These are phyloP conservation scores for Cylindrodendrum hubeiense DNA, from an alignment of 2,329 filamentous ascomycete genomes.

Conservation along the genomic window DNA sequence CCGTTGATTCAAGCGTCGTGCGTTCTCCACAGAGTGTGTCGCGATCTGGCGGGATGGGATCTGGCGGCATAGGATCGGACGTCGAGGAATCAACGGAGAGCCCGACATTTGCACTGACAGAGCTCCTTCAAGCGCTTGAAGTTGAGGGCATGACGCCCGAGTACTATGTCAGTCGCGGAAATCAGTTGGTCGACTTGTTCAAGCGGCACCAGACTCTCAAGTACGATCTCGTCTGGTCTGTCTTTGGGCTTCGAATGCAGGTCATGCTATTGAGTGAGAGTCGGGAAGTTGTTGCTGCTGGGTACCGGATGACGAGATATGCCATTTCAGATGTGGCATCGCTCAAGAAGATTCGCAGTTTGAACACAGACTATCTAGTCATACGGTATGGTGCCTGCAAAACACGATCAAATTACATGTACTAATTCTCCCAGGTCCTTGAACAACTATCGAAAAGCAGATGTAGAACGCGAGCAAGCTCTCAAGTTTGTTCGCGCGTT, in stretches of 20 bases:
- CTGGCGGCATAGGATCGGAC: constrained; percentile 72
- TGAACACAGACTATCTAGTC: constrained; percentile 94
- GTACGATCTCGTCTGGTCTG: constrained; percentile 95
- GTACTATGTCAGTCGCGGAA: constrained; percentile 94
- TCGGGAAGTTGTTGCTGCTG: constrained; percentile 93
- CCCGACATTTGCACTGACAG: constrained; percentile 89
- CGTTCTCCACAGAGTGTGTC: constrained; percentile 70
- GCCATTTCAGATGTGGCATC: constrained; percentile 93
- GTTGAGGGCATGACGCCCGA: constrained; percentile 88
- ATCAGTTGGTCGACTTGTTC: constrained; percentile 95
- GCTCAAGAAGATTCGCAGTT: constrained; percentile 84
- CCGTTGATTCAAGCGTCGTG: constrained; percentile 59
- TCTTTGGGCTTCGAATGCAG: constrained; percentile 94
- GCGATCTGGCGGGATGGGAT: constrained; percentile 66
- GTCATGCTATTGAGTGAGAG: constrained; percentile 96
- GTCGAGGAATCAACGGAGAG: constrained; percentile 81
- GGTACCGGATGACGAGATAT: constrained; percentile 93
- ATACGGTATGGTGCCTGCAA: constrained; percentile 64
- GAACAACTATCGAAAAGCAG: constrained; percentile 96
- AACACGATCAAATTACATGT: neutral
- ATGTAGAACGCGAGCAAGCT: constrained; percentile 95
- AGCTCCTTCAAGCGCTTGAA: constrained; percentile 91
- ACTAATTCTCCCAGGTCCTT: constrained; percentile 69
- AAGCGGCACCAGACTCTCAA: constrained; percentile 93
- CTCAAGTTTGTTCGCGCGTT: constrained; percentile 97